Evolutionary conservation across 2,329 filamentous ascomycete genomes (phyloP).

Genomic region (Tolypocladium tropicale): DNA sequence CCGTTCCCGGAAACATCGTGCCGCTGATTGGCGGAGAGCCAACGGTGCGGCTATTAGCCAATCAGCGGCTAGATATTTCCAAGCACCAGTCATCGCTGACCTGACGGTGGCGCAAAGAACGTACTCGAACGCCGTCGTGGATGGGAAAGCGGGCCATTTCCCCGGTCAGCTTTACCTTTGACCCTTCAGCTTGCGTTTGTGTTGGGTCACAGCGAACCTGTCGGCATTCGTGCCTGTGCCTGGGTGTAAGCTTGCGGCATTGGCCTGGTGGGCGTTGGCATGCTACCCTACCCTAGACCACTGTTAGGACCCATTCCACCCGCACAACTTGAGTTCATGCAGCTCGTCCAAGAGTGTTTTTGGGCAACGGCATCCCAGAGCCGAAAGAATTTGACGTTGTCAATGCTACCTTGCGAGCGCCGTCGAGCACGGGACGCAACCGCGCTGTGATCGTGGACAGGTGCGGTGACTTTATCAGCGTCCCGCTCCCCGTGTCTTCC

Average conservation of each 20-base stretch:
- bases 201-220: too few relatives aligned
- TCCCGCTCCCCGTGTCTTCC: too few relatives aligned
- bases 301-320: too few relatives aligned
- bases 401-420: background rate
- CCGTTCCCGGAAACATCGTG: background rate
- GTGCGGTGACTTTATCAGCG: too few relatives aligned
- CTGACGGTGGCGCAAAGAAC: background rate
- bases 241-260: too few relatives aligned
- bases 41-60: background rate
- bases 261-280: too few relatives aligned
- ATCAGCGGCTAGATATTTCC: conserved; percentile 6
- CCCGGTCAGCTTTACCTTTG: too few relatives aligned
- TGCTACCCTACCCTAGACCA: background rate
- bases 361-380: background rate
- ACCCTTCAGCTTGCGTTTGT: too few relatives aligned
- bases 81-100: conserved; percentile 3
- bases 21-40: conserved; percentile 5
- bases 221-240: too few relatives aligned
- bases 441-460: background rate
- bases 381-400: background rate
- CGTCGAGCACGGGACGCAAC: background rate
- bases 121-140: too few relatives aligned
- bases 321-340: too few relatives aligned
- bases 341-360: background rate
- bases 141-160: too few relatives aligned